These are phyloP conservation scores for Syzygium grande DNA, from an alignment of 345 rosid genomes.

Conservation along the genomic window DNA sequence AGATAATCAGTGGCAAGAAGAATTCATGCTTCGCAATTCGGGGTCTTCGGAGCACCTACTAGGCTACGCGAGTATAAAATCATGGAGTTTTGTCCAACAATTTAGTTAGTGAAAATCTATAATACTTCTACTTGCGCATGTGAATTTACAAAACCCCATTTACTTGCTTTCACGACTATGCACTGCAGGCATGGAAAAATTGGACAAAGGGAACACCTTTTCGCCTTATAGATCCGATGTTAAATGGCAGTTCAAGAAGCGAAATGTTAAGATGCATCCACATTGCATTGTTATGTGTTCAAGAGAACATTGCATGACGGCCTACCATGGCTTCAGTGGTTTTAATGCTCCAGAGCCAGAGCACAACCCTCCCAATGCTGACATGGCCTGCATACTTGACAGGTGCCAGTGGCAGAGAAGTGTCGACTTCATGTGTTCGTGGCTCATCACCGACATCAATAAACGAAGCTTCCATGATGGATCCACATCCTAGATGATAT, in stretches of 20 bases:
- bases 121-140: not conserved
- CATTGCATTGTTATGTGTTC: constrained; percentile 18
- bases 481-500: not conserved
- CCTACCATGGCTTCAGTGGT: constrained; percentile 16
- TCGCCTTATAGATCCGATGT: constrained; percentile 7
- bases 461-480: not conserved
- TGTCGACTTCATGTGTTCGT: not conserved
- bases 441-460: not conserved
- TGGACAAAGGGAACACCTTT: constrained; percentile 11
- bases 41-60: not conserved
- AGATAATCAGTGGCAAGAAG: not conserved
- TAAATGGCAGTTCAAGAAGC: constrained; percentile 2
- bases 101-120: not conserved
- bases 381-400: not conserved
- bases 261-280: constrained; percentile 23
- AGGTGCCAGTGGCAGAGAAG: not conserved
- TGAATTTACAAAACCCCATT: not conserved
- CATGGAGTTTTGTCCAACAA: not conserved
- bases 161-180: not conserved
- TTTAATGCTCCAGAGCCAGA: constrained; percentile 11
- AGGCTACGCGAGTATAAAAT: not conserved
- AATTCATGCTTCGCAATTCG: not conserved
- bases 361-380: not conserved
- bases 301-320: constrained; percentile 9
- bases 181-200: constrained; percentile 19